Conservation (phyloP, 805 yeast genomes). For the Yamadazyma nakazawae region DNA sequence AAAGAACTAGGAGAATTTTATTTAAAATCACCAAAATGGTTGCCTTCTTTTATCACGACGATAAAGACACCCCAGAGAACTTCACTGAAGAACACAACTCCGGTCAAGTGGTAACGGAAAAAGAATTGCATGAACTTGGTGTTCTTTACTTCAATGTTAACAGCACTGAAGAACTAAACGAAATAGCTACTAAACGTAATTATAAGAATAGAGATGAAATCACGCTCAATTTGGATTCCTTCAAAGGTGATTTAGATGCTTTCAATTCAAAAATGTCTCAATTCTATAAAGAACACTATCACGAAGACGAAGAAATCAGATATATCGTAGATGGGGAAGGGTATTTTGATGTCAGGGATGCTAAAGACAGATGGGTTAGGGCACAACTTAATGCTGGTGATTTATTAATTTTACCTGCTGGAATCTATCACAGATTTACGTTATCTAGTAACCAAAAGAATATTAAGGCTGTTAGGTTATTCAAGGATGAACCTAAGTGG, state of each 20-base stretch:
- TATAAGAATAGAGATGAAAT: constrained; percentile 82
- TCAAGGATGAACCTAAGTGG: constrained; percentile 97
- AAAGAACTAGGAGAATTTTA: background rate
- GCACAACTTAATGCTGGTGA: constrained; percentile 63
- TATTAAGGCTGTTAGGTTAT: constrained; percentile 76
- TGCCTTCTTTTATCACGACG: constrained; percentile 61
- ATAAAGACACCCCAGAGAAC: constrained; percentile 47
- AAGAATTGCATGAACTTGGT: constrained; percentile 56
- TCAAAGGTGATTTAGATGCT: constrained; percentile 54
- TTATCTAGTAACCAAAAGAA: constrained; percentile 53
- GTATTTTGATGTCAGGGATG: constrained; percentile 80
- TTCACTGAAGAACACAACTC: constrained; percentile 72
- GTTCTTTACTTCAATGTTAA: constrained; percentile 59
- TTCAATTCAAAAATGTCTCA: constrained; percentile 61
- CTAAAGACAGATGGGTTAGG: constrained; percentile 70
- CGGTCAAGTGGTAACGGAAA: constrained; percentile 53
- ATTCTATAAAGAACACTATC: constrained; percentile 84
- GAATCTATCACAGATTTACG: constrained; percentile 92
- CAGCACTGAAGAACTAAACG: constrained; percentile 54
- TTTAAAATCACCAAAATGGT: constrained; percentile 9
- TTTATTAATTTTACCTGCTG: constrained; percentile 77
- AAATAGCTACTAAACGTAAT: constrained; percentile 61
- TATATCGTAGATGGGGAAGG: constrained; percentile 89
- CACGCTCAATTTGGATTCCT: constrained; percentile 53
- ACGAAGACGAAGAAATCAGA: constrained; percentile 96